Evolutionary conservation across 495 filamentous ascomycete genomes (phyloP), one percentile per base, ranked within the genome.

Genomic region (Aspergillus cavernicola): DNA sequence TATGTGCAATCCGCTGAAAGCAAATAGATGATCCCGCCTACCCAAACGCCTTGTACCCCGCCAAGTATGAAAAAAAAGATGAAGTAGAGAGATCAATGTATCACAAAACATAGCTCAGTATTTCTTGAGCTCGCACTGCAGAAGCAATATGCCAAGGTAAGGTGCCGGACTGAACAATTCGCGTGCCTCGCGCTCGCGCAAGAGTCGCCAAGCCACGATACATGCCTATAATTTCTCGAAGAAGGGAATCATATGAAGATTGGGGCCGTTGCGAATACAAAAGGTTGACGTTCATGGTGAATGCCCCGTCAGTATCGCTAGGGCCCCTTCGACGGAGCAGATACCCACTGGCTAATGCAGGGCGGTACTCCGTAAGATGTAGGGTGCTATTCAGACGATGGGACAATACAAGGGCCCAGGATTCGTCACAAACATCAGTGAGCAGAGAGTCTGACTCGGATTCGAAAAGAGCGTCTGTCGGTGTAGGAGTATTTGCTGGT

Each of bases 111-210:
- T 73, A 73, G 54, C 74, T 77, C 52, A 77, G 44, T 20, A 75
- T 59, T 59, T 74, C 69, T 41, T 77, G 74, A 18, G 68, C 87
- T 66, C 85, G 85, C 59, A 86, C 77, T 26, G 85, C 90, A n/a
- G 82, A 87, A 22, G 82, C 86, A 55, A 97, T 76, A 77, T 97
- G 91, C 87, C 88, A 92, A 19, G 92, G 92, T 57, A 91, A 64
- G 0, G 85, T 78, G 52, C 85, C 84, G 20, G 66, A 69, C 40
- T 83, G 82, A 16, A 75, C 73, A 40, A 83, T 80, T 44, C 82
- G 74, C 37, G 87, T 74, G 4, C 88, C 87, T 54, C 85, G 80
- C 23, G 81, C 79, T 49, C 85, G 78, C 22, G 87, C 88, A 62
- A 97, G 72, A 23, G 84, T 82, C 0, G 81, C 84, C 51, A 97